Percentiles rank a stretch among this genome's conserved stretches.
Conservation (phyloP, 169 alveolate species). For the Eimeria sp. region DNA sequence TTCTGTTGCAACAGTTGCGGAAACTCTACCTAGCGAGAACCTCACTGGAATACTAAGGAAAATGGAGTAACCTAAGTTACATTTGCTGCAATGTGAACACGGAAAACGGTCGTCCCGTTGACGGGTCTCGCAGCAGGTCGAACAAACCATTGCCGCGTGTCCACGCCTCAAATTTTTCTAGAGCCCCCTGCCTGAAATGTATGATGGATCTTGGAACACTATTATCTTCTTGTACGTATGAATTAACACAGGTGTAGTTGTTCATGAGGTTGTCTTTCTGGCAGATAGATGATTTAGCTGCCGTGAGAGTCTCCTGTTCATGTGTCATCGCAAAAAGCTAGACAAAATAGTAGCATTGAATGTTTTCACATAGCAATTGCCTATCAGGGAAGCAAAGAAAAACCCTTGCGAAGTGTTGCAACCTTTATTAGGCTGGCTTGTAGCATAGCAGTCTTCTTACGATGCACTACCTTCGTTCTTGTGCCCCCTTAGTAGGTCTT, state of each 20-base stretch:
- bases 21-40: neutral
- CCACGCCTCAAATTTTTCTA: neutral
- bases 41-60: neutral
- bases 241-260: neutral
- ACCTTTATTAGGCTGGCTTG: neutral
- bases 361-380: neutral
- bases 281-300: neutral
- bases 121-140: too few species aligned
- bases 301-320: neutral
- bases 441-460: neutral
- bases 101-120: too few species aligned
- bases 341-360: neutral
- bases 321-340: neutral
- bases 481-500: neutral
- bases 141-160: neutral
- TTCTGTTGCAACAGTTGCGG: neutral
- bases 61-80: neutral
- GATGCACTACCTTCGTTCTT: neutral
- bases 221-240: neutral
- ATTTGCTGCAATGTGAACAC: neutral
- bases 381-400: neutral
- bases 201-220: neutral
- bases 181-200: neutral
- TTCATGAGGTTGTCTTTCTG: too few species aligned
- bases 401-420: too few species aligned